Base-by-base conservation (phyloP, 352 stramenopile species). In the Phytophthora uliginosa region DNA sequence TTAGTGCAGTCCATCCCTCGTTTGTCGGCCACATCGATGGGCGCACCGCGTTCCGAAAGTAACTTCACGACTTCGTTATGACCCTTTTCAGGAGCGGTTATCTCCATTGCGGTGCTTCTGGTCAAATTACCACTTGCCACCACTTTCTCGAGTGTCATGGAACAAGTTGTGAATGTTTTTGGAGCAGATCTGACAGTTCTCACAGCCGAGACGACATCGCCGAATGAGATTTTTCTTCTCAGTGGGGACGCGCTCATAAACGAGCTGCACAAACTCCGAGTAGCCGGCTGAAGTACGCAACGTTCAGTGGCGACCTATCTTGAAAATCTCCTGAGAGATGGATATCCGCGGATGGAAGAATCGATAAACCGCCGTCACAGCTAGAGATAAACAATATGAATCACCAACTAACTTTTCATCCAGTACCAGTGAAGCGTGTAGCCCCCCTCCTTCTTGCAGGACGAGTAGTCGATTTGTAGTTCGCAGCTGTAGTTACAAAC, bases 271-370 rank as follows among this genome's bases (percentile, higher is more conserved):
- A 2, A 75, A 45, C 18, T 75, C 68, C 2, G 26, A 53, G 24
- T 71, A 75, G 2, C 68, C 68, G n/a, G n/a, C 68, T 75, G 50
- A 75, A 67, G 59, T 66, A 75, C 5, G 61, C 62, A 4, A 66
- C 68, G 12, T 55, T 62, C 36, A 75, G 7, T 10, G 68, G 47
- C 6, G 48, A 22, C 68, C 68, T 71, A 24, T 58, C 63, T 28
- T 59, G 62, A 38, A 67, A 75, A 71, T 75, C 68, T 15, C 68
- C 68, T 47, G 22, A 34, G 22, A 75, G 65, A 50, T 52, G 47
- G 24, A 75, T 53, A 53, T 75, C 20, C 12, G 68, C 61, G 6
- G 24, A 26, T 2, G 24, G 24, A 26, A 26, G 24, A 26, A 26
- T 26, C 24, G 24, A 26, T 26, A 26, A 26, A 1, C 24, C 24